phyloP scores from a whole-genome alignment of 306 rosid genomes.

The Lathyrus tuberosus region DNA sequence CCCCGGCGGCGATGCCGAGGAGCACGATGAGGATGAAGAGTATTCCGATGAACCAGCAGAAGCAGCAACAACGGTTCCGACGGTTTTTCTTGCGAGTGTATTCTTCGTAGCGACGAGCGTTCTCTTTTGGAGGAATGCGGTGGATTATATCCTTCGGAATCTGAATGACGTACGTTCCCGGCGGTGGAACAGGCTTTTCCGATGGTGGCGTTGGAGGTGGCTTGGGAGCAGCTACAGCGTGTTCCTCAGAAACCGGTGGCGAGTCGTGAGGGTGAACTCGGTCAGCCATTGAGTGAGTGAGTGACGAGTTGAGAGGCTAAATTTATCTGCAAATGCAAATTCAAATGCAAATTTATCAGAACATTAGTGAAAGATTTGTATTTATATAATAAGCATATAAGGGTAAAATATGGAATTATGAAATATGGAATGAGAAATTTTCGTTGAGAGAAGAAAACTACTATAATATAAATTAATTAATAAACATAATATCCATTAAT shows the following conservation, averaged over 20 bases:
- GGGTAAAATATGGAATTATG: background rate
- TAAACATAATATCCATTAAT: background rate
- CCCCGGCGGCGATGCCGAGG: conserved; percentile 46
- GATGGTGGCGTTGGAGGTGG: conserved; percentile 20
- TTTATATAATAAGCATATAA: conserved; percentile 6
- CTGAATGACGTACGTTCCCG: conserved; percentile 68
- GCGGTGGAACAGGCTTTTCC: conserved; percentile 51
- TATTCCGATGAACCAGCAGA: conserved; percentile 52
- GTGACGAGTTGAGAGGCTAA: background rate
- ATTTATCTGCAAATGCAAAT: background rate
- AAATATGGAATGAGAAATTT: background rate
- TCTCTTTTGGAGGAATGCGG: conserved; percentile 83
- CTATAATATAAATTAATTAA: background rate
- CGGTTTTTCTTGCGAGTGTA: conserved; percentile 45
- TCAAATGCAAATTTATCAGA: background rate
- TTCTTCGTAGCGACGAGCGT: conserved; percentile 51
- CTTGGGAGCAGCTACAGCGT: background rate
- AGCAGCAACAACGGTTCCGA: conserved; percentile 46
- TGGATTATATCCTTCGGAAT: conserved; percentile 78
- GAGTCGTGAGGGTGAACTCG: conserved; percentile 67
- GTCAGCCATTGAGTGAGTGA: conserved; percentile 59
- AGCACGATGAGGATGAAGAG: conserved; percentile 44
- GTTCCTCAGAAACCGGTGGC: conserved; percentile 24
- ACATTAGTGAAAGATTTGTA: background rate
- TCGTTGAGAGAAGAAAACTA: background rate